Evolutionary conservation across 2,329 filamentous ascomycete species (phyloP), one percentile per base, ranked within the genome.

Genomic region (Exophiala viscosa): DNA sequence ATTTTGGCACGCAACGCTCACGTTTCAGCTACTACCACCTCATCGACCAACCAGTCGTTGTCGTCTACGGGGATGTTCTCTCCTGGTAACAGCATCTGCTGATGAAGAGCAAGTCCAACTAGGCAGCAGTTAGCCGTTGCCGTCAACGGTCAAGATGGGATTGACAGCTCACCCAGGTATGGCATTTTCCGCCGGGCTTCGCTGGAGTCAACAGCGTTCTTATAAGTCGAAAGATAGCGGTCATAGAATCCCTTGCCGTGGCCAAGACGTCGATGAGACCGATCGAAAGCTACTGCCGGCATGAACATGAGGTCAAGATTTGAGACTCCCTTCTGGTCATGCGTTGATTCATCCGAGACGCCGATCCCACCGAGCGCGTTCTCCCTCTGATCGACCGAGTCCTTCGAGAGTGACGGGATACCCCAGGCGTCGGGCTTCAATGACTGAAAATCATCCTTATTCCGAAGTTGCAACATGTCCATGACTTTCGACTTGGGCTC

Each of bases 191-290:
- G 55, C 59, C 60, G 64, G 51, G 59, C 60, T 64, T 64, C 61
- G 59, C 57, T 63, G 60, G 56, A 64, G 59, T 57, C 64, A 41
- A 63, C 62, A 63, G 70, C 69, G 68, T 64, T 65, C 60, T 70
- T 69, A 79, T 91, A 95, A 62, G 86, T 83, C 65, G 86, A 82
- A 66, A 99, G 73, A 70, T 96, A 99, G 69, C 85, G 87, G 74
- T 99, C 93, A 76, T 99, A 99, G 73, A 95, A 99, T 31, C 93
- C 93, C 70, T 90, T 95, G 51, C 93, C 93, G 70, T 99, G 93
- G 36, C 93, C 93, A 15, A 97, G 79, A 62, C 93, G 81, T 61
- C 86, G 82, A 55, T 93, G 80, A 10, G 73, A 74, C 2, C 76
- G 76, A 68, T 96, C 91, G 70, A 99, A 99, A 2, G 90, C 92